Evolutionary conservation across 1,284 basidiomycete genomes (phyloP).

Genomic region (Ceratobasidium sp.): DNA sequence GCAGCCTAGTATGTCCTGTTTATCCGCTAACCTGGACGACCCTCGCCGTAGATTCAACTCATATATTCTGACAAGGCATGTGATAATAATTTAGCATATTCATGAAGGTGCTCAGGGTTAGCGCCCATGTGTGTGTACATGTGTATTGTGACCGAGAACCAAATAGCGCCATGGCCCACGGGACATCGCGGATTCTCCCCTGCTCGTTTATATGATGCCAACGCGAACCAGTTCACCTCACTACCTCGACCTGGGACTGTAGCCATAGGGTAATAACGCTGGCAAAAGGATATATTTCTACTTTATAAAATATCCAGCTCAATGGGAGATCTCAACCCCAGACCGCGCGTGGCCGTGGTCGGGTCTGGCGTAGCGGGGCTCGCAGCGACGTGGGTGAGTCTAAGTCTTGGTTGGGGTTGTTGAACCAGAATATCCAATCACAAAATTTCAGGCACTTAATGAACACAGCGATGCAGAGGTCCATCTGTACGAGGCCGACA

Average conservation of each 20-base stretch:
- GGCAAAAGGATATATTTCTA: background rate
- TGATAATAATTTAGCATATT: too few relatives aligned
- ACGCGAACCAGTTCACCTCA: too few relatives aligned
- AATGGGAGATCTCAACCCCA: conserved; percentile 53
- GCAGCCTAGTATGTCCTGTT: background rate
- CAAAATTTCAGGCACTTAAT: conserved; percentile 70
- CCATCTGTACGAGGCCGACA: conserved; percentile 80
- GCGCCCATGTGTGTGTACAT: too few relatives aligned
- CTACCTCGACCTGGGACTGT: too few relatives aligned
- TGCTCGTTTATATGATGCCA: too few relatives aligned
- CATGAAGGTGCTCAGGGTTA: too few relatives aligned
- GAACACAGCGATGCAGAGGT: conserved; percentile 85
- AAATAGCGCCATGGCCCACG: too few relatives aligned
- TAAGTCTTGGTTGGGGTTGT: conserved; percentile 18
- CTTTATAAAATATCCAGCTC: conserved; percentile 10
- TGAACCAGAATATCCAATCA: background rate
- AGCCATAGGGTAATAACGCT: too few relatives aligned
- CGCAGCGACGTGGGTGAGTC: conserved; percentile 78
- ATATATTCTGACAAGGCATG: too few relatives aligned
- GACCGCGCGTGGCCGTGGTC: conserved; percentile 72
- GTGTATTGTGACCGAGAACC: too few relatives aligned
- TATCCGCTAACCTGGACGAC: background rate
- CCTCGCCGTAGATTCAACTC: too few relatives aligned
- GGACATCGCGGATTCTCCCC: too few relatives aligned
- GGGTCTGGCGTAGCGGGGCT: conserved; percentile 85